Evolutionary conservation across 176 grass and related monocot genomes (phyloP).

Genomic region (Pharus latifolius): DNA sequence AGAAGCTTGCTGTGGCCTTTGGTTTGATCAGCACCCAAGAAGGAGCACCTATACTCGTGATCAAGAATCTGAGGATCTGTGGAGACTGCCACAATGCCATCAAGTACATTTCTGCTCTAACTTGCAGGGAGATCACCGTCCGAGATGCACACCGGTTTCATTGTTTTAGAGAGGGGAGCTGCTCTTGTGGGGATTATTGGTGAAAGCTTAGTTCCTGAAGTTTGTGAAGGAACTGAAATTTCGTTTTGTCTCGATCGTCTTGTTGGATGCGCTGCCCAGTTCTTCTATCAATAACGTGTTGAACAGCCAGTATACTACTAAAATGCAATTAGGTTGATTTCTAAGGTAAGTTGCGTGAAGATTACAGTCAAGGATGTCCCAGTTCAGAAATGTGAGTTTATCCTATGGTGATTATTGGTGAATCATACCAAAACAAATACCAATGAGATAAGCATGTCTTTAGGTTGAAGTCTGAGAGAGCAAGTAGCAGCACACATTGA

Average conservation of each 20-base stretch:
- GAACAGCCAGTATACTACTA: too few species aligned
- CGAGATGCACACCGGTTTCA: slow-evolving; percentile 1
- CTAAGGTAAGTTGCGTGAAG: too few species aligned
- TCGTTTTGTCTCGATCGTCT: neutral
- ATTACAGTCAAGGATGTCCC: too few species aligned
- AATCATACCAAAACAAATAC: too few species aligned
- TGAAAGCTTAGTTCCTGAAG: neutral
- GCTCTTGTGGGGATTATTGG: slow-evolving; percentile 9
- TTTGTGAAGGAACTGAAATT: neutral
- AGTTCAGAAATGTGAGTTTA: too few species aligned
- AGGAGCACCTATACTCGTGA: slow-evolving; percentile 25
- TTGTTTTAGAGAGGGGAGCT: neutral
- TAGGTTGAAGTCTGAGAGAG: too few species aligned
- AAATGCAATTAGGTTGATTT: too few species aligned
- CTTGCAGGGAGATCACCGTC: slow-evolving; percentile 1
- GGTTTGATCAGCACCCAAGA: slow-evolving; percentile 32
- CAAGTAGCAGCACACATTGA: too few species aligned
- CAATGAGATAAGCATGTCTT: too few species aligned
- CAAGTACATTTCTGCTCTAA: neutral
- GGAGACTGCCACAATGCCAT: slow-evolving; percentile 12
- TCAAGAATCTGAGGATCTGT: slow-evolving; percentile 20
- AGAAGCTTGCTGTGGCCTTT: slow-evolving; percentile 44
- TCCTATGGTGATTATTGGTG: too few species aligned
- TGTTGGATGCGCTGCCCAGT: too few species aligned
- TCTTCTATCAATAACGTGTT: too few species aligned